These are phyloP conservation scores for Tricholoma hemisulphureum DNA, from an alignment of 768 basidiomycete genomes.

Conservation along the genomic window DNA sequence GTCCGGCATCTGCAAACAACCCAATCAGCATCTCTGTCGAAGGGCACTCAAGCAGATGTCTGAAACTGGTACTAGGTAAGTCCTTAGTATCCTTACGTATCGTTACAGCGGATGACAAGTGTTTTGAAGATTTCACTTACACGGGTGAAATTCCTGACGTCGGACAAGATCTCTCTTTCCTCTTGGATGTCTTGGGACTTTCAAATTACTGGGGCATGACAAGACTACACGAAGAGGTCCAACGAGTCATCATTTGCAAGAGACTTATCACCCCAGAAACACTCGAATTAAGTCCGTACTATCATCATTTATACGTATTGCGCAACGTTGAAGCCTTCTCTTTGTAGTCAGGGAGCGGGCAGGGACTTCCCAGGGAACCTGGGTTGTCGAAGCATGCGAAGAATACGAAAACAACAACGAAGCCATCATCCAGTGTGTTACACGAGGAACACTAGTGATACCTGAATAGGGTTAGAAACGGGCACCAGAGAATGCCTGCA, in stretches of 20 bases:
- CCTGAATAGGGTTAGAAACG: too few species aligned
- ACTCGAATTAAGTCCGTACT: neutral
- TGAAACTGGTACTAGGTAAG: slow-evolving; percentile 30
- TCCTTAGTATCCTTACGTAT: neutral
- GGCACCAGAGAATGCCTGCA: too few species aligned
- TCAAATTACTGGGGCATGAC: slow-evolving; percentile 25
- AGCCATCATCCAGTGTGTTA: slow-evolving; percentile 12
- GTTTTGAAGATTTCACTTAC: slow-evolving; percentile 31
- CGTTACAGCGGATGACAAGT: neutral
- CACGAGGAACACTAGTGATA: too few species aligned
- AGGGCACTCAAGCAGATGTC: slow-evolving; percentile 18
- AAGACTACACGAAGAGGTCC: slow-evolving; percentile 24
- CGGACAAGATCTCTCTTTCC: slow-evolving; percentile 8
- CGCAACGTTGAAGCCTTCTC: neutral
- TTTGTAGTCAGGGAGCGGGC: slow-evolving; percentile 21
- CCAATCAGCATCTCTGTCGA: slow-evolving; percentile 10
- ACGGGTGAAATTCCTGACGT: slow-evolving; percentile 16
- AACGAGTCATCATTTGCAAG: slow-evolving; percentile 23
- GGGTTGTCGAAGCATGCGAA: slow-evolving; percentile 22
- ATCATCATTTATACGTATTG: neutral
- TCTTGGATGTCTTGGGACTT: slow-evolving; percentile 29
- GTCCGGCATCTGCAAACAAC: slow-evolving; percentile 6
- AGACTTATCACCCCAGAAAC: neutral
- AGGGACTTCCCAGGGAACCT: slow-evolving; percentile 13
- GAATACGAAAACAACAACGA: slow-evolving; percentile 28